Percentiles rank a stretch among this genome's conserved stretches.
Conservation (phyloP, 129 eudicot genomes). For the Chrysanthemum seticuspe region DNA sequence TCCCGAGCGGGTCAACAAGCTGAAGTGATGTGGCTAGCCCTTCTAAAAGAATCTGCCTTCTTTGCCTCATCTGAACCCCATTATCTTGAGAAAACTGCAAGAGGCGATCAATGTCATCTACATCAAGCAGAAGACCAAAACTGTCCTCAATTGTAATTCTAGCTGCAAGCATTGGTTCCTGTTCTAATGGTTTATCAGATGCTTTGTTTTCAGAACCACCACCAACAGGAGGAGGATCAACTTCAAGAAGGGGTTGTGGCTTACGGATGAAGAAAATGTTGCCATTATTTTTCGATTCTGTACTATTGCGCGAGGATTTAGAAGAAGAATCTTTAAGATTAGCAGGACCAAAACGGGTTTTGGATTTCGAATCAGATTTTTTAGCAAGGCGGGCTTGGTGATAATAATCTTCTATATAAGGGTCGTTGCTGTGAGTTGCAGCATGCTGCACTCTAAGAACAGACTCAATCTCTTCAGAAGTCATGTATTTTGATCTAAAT, state of each 20-base stretch:
- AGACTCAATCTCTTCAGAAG: constrained; percentile 87
- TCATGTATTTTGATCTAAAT: constrained; percentile 87
- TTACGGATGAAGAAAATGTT: constrained; percentile 75
- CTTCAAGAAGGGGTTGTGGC: constrained; percentile 82
- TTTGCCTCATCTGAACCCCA: constrained; percentile 53
- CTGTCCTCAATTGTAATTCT: constrained; percentile 66
- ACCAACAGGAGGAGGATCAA: constrained; percentile 53
- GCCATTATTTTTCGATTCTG: constrained; percentile 70
- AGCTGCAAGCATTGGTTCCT: constrained; percentile 96
- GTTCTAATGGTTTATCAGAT: constrained; percentile 71
- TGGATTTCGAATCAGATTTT: constrained; percentile 54
- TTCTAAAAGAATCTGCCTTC: constrained; percentile 70
- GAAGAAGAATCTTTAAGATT: constrained; percentile 59
- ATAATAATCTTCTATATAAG: constrained; percentile 91
- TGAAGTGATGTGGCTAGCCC: constrained; percentile 92
- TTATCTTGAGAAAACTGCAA: constrained; percentile 40
- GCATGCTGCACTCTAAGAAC: constrained; percentile 85
- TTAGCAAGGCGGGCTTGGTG: constrained; percentile 86
- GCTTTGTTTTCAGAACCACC: constrained; percentile 47
- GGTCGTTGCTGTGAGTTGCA: constrained; percentile 82
- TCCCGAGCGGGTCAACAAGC: constrained; percentile 94
- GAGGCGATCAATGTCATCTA: constrained; percentile 42
- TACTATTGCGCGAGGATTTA: constrained; percentile 47
- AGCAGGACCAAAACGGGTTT: constrained; percentile 78
- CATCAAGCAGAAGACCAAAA: constrained; percentile 47